Evolutionary conservation across 169 alveolate genomes (phyloP).

Genomic region (Plasmodium gallinaceum): DNA sequence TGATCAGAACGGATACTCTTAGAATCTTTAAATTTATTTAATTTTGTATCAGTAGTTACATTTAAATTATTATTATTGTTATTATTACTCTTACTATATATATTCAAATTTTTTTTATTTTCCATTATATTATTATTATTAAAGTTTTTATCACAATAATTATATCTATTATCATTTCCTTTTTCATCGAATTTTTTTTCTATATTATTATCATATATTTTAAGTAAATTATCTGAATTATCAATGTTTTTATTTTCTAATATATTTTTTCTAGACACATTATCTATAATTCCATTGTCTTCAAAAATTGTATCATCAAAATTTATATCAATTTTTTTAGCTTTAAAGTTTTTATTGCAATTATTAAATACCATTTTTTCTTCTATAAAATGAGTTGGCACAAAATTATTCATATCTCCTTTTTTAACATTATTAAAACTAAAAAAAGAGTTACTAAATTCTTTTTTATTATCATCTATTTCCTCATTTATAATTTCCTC

Average conservation of each 20-base stretch:
- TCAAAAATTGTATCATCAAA: constrained; percentile 63
- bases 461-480: neutral
- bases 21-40: constrained; percentile 82
- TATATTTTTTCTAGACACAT: neutral
- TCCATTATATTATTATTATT: constrained; percentile 1
- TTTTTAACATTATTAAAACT: neutral
- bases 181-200: neutral
- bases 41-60: constrained; percentile 51
- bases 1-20: constrained; percentile 84
- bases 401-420: neutral
- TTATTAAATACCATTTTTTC: constrained; percentile 47
- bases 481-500: constrained; percentile 11
- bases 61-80: constrained; percentile 16
- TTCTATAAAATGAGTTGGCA: constrained; percentile 47
- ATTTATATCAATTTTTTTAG: constrained; percentile 72
- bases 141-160: constrained; percentile 4
- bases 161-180: constrained; percentile 3
- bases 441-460: constrained; percentile 1
- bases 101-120: neutral
- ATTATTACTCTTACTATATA: constrained; percentile 1
- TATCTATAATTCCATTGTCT: constrained; percentile 11
- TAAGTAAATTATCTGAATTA: constrained; percentile 32
- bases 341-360: constrained; percentile 69
- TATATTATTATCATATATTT: constrained; percentile 15
- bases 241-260: neutral